phyloP scores from a whole-genome alignment of 179 eudicot genomes.

The Vitellaria paradoxa region DNA sequence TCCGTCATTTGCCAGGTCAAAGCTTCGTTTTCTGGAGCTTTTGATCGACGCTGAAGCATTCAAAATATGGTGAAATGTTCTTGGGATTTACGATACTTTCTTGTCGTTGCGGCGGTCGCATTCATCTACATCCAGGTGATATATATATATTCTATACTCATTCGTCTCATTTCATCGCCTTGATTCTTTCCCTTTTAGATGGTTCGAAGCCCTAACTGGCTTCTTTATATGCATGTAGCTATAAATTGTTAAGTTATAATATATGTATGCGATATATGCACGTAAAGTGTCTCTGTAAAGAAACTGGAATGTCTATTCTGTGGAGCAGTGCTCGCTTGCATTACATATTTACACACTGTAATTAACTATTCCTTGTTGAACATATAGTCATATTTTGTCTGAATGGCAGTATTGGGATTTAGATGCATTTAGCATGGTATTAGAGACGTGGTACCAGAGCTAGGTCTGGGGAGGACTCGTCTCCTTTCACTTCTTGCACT shows the following conservation, averaged over 20 bases:
- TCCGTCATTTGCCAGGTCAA: neutral
- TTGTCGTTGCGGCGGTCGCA: slow-evolving; percentile 12
- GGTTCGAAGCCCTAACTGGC: slow-evolving; percentile 1
- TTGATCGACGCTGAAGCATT: neutral
- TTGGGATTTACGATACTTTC: slow-evolving; percentile 19
- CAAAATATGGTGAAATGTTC: slow-evolving; percentile 8
- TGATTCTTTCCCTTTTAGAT: neutral
- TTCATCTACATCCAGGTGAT: slow-evolving; percentile 26
- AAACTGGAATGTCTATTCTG: neutral
- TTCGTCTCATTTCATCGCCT: neutral
- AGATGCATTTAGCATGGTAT: too few species aligned
- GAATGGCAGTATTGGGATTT: too few species aligned
- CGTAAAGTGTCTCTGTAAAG: too few species aligned
- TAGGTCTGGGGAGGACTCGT: too few species aligned
- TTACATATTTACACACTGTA: neutral
- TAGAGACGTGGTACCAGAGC: too few species aligned
- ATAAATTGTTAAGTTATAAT: too few species aligned
- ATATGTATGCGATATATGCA: too few species aligned
- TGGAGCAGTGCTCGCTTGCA: neutral
- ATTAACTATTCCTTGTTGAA: neutral
- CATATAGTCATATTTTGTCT: too few species aligned
- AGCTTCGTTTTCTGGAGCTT: neutral
- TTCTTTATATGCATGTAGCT: too few species aligned
- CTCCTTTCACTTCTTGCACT: too few species aligned
- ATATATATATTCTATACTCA: neutral